phyloP scores from a whole-genome alignment of 129 eudicot species.

The Logfia minima region DNA sequence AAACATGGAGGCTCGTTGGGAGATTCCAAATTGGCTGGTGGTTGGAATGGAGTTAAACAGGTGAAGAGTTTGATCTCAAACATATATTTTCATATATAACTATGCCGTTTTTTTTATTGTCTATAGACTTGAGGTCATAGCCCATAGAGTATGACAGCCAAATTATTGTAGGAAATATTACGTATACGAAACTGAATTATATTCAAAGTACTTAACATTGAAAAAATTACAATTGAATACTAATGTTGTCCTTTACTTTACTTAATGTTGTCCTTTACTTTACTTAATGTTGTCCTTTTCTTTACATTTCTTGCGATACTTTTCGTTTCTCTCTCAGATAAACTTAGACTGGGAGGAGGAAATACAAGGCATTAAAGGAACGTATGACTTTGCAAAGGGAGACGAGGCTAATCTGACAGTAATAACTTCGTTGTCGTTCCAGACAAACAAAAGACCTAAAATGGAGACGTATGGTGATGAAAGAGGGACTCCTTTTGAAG shows the following conservation, averaged over 20 bases:
- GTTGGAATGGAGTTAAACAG: background rate
- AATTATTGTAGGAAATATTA: too few relatives aligned
- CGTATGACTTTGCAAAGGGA: slow-evolving; percentile 12
- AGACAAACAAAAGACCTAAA: background rate
- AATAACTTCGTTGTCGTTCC: slow-evolving; percentile 12
- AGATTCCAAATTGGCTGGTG: background rate
- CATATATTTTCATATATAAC: too few relatives aligned
- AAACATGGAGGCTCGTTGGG: background rate
- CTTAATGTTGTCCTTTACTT: too few relatives aligned
- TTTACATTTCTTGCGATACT: background rate
- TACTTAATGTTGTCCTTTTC: too few relatives aligned
- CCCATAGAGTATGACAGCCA: too few relatives aligned
- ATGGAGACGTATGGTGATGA: slow-evolving; percentile 13
- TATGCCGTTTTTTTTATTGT: too few relatives aligned
- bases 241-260: too few relatives aligned
- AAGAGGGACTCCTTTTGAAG: slow-evolving; percentile 10
- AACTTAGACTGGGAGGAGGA: slow-evolving; percentile 3
- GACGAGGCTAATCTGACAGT: background rate
- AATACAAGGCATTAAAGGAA: slow-evolving; percentile 1
- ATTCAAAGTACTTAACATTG: too few relatives aligned
- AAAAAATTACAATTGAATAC: too few relatives aligned
- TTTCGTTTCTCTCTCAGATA: background rate
- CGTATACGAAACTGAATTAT: too few relatives aligned
- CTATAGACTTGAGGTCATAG: too few relatives aligned
- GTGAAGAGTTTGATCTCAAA: too few relatives aligned